A percentile compares a stretch with the other conserved stretches of the same genome.
Conservation (phyloP, 1,284 basidiomycete species). For the Peniophora sp. region DNA sequence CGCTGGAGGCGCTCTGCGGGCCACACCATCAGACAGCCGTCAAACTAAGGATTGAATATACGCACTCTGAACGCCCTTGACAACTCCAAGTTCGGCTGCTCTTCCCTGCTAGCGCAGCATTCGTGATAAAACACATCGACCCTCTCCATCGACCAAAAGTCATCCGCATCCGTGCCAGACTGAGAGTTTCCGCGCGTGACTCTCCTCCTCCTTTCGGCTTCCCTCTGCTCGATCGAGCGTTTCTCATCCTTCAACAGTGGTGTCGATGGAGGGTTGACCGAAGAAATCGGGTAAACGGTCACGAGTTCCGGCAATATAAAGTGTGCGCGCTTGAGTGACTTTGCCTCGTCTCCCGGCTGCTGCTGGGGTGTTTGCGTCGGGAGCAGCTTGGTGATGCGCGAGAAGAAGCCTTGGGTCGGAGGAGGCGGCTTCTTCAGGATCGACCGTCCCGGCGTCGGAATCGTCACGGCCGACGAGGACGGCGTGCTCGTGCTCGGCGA, state of each 20-base stretch:
- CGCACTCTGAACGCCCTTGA: conserved; percentile 66
- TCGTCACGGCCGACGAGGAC: conserved; percentile 69
- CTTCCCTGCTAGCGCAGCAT: conserved; percentile 72
- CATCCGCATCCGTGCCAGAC: conserved; percentile 31
- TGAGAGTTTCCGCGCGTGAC: conserved; percentile 48
- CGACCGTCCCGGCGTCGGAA: conserved; percentile 67
- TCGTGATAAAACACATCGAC: conserved; percentile 77
- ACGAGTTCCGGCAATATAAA: conserved; percentile 79
- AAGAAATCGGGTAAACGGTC: conserved; percentile 81
- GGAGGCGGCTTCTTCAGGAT: conserved; percentile 75
- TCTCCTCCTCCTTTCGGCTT: conserved; percentile 52
- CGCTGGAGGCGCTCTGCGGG: conserved; percentile 41
- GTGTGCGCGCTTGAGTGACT: conserved; percentile 74
- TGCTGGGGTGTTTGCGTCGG: conserved; percentile 33
- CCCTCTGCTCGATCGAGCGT: conserved; percentile 57
- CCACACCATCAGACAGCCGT: conserved; percentile 3
- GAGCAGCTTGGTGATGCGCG: conserved; percentile 59
- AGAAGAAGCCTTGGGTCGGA: conserved; percentile 59
- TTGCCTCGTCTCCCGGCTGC: conserved; percentile 27
- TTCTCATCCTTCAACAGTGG: conserved; percentile 70
- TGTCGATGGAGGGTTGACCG: conserved; percentile 70
- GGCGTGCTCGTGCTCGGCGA: conserved; percentile 31
- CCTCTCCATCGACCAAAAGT: conserved; percentile 76
- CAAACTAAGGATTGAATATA: conserved; percentile 10
- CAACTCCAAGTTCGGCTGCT: conserved; percentile 58